Percentiles rank a stretch among this genome's conserved stretches.
Evolutionary conservation across 2,329 filamentous ascomycete genomes (phyloP).

Genomic region (Penicillium polonicum): DNA sequence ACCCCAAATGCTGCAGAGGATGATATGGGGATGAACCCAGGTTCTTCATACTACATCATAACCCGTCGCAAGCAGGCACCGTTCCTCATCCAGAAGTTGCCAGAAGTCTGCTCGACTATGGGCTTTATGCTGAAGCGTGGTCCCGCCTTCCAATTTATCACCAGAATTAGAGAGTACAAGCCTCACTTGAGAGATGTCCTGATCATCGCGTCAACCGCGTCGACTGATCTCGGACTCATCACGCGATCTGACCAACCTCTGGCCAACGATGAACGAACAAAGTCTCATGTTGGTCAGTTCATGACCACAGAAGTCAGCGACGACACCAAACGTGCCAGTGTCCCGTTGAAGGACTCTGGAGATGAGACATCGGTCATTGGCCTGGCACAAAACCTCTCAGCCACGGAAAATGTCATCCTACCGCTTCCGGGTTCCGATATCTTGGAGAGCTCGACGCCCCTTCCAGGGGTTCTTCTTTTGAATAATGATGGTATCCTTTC

Average conservation of each 20-base stretch:
- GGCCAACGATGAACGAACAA: slow-evolving; percentile 58
- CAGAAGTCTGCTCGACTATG: slow-evolving; percentile 72
- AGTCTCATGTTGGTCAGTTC: slow-evolving; percentile 65
- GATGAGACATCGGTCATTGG: slow-evolving; percentile 78
- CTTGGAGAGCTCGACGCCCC: slow-evolving; percentile 71
- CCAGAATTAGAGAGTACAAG: slow-evolving; percentile 75
- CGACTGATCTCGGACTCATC: slow-evolving; percentile 74
- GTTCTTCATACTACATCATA: slow-evolving; percentile 77
- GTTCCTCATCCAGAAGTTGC: slow-evolving; percentile 72
- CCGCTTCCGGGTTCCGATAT: slow-evolving; percentile 78
- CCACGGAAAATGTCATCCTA: slow-evolving; percentile 71
- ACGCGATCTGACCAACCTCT: slow-evolving; percentile 70
- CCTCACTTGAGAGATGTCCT: slow-evolving; percentile 79
- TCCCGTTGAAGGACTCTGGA: slow-evolving; percentile 66
- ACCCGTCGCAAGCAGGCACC: slow-evolving; percentile 61
- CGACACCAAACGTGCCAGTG: slow-evolving; percentile 72
- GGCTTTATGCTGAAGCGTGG: slow-evolving; percentile 56
- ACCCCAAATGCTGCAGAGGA: slow-evolving; percentile 59
- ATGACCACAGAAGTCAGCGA: slow-evolving; percentile 59
- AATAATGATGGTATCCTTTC: slow-evolving; percentile 85
- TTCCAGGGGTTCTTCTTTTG: slow-evolving; percentile 80
- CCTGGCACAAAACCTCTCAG: slow-evolving; percentile 77
- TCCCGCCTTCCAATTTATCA: slow-evolving; percentile 73
- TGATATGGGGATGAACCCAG: slow-evolving; percentile 53
- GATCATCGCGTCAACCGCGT: slow-evolving; percentile 77